Base-by-base conservation (phyloP, 371 early-diverging fungal genomes). In the Mucor irregularis region DNA sequence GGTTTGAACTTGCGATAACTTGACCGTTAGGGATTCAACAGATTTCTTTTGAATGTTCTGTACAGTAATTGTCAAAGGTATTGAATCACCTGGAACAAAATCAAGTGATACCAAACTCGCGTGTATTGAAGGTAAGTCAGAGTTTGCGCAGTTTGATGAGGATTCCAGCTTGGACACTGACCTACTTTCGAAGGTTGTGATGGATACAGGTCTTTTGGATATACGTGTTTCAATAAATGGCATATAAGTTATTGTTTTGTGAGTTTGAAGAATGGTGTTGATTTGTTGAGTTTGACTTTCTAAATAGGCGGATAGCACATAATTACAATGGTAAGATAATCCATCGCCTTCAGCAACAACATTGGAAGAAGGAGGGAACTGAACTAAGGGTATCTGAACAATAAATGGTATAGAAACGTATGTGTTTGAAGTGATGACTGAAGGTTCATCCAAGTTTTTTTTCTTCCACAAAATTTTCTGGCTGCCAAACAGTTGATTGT, bases 221-320 rank as follows among this genome's bases (percentile, higher is more conserved):
- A 55, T 16, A 7, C 28, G 24, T 37, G 62, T 61, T 53, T 61
- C 62, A 31, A 61, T 37, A 55, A 56, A 56, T 0, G 62, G 62
- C 46, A 55, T 49, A 25, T 56, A 61, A 3, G 33, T 40, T 22
- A 61, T 38, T 5, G 35, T 0, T 21, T 45, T 61, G 10, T 31
- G 37, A 3, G 43, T 4, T 43, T 35, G 42, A 4, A 56, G 19
- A n/a, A 49, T 46, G 14, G 33, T n/a, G 3, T 16, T 5, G 37
- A 22, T 31, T 13, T 22, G 35, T n/a, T 46, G 13, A 28, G 37
- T 13, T 11, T 51, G 39, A 21, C 21, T 21, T 21, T 62, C 62
- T 9, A 62, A 26, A 17, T 51, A 56, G 19, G 49, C 62, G 9
- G 62, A 49, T 10, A 62, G 35, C 1, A 17, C 21, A 28, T 45